These are phyloP conservation scores for Obba rivulosa DNA, from an alignment of 768 basidiomycete species.

Conservation along the genomic window DNA sequence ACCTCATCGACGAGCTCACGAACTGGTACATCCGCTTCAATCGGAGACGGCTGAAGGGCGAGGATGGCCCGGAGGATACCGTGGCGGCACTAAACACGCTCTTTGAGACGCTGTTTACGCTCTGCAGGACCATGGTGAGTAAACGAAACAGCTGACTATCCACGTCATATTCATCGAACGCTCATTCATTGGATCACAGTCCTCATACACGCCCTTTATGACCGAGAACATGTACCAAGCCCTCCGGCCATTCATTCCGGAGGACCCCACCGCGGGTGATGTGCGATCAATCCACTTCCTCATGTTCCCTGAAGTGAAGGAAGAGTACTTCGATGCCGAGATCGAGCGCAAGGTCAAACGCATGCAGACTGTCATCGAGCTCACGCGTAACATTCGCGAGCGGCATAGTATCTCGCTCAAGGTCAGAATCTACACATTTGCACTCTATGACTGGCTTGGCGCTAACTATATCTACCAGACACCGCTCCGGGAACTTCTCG, in stretches of 20 bases:
- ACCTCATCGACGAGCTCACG: slow-evolving; percentile 92
- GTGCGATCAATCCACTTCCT: slow-evolving; percentile 94
- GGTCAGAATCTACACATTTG: slow-evolving; percentile 37
- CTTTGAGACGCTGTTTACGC: slow-evolving; percentile 90
- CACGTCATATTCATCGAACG: slow-evolving; percentile 1
- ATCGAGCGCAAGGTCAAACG: slow-evolving; percentile 93
- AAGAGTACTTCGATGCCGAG: slow-evolving; percentile 89
- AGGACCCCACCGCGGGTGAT: slow-evolving; percentile 64
- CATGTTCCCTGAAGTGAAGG: slow-evolving; percentile 87
- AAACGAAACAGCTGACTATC: not conserved
- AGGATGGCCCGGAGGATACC: slow-evolving; percentile 87
- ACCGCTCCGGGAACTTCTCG: slow-evolving; percentile 84
- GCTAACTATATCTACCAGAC: slow-evolving; percentile 43
- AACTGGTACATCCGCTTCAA: slow-evolving; percentile 99
- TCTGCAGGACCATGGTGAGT: slow-evolving; percentile 91
- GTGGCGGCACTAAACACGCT: slow-evolving; percentile 86
- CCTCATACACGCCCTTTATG: slow-evolving; percentile 97
- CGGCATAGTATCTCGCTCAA: slow-evolving; percentile 83
- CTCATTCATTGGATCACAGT: slow-evolving; percentile 39
- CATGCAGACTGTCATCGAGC: slow-evolving; percentile 93
- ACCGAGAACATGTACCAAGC: slow-evolving; percentile 96
- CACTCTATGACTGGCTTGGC: not conserved
- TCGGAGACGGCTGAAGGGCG: slow-evolving; percentile 90
- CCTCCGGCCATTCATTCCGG: slow-evolving; percentile 78
- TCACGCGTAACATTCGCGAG: slow-evolving; percentile 86